Evolutionary conservation across 1,139 yeast species (phyloP), one percentile per base, ranked within the genome.

Genomic region (Geotrichum citri-aurantii): DNA sequence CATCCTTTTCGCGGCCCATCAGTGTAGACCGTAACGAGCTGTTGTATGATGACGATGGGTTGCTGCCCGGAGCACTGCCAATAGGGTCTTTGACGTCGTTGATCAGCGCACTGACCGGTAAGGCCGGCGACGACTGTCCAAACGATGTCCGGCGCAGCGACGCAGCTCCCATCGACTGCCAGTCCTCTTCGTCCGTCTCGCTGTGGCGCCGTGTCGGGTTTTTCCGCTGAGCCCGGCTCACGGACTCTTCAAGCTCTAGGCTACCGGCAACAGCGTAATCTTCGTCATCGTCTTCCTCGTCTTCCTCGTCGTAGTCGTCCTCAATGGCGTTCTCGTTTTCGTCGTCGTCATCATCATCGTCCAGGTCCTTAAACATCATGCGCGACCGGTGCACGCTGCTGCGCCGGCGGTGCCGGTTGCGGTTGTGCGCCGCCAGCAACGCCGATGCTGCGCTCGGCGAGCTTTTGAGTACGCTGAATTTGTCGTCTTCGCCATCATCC

Each of bases 121-220:
- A 21, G 4, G 51, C 24, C 11, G 51, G 17, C 29, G 57, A 48
- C 12, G 50, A 19, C 6, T 19, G 40, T 17, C 19, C 24, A 40
- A 31, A 12, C 17, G 61, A 44, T 62, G 58, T 60, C 47, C 65
- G 64, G 11, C 77, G 71, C 52, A 75, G 65, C 37, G 73, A 67
- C 46, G 70, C 86, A 0, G 97, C 90, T 1, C 97, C 97, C 57
- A 91, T 86, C 0, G 90, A 77, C 63, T 85, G 88, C 98, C 98
- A 91, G 73, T 91, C 97, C 71, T 91, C 98, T 69, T 92, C 97
- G 72, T 91, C 98, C 0, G 96, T 89, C 66, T 88, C 85, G 14
- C 75, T 71, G 55, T 70, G 65, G 29, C 65, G 61, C 17, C 61
- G 52, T 61, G 10, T 14, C 31, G 52, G 21, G 26, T 1, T 19